Conservation (phyloP, 306 rosid species). For the Cercis canadensis region DNA sequence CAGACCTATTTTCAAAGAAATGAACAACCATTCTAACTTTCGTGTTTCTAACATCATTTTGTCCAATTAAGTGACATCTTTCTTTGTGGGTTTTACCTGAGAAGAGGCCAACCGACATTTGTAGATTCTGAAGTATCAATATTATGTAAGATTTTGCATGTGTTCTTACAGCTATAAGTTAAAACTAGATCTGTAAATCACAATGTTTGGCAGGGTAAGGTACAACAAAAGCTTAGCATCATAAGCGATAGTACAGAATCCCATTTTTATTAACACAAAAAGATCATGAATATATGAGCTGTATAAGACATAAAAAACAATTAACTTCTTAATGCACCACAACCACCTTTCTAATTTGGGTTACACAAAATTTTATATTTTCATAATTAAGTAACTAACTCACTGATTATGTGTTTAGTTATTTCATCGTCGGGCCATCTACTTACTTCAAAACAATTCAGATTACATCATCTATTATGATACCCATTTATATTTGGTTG, state of each 20-base stretch:
- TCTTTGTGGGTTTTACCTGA: slow-evolving; percentile 30
- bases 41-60: slow-evolving; percentile 22
- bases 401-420: slow-evolving; percentile 19
- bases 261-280: too few relatives aligned
- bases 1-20: not conserved
- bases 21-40: not conserved
- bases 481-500: not conserved
- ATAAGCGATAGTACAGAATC: not conserved
- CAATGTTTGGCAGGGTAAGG: slow-evolving; percentile 29
- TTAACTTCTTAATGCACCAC: slow-evolving; percentile 16
- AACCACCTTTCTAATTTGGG: slow-evolving; percentile 30
- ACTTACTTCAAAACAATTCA: slow-evolving; percentile 11
- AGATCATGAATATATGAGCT: slow-evolving; percentile 23
- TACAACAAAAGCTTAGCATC: slow-evolving; percentile 25
- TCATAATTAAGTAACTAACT: slow-evolving; percentile 21
- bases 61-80: slow-evolving; percentile 24
- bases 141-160: slow-evolving; percentile 22
- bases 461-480: too few relatives aligned
- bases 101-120: slow-evolving; percentile 27
- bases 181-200: slow-evolving; percentile 19
- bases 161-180: slow-evolving; percentile 23
- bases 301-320: slow-evolving; percentile 20
- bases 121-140: slow-evolving; percentile 20
- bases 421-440: not conserved
- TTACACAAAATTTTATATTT: slow-evolving; percentile 9